These are phyloP conservation scores for Brasilioporus rufonigricans DNA, from an alignment of 768 basidiomycete genomes.

Conservation along the genomic window DNA sequence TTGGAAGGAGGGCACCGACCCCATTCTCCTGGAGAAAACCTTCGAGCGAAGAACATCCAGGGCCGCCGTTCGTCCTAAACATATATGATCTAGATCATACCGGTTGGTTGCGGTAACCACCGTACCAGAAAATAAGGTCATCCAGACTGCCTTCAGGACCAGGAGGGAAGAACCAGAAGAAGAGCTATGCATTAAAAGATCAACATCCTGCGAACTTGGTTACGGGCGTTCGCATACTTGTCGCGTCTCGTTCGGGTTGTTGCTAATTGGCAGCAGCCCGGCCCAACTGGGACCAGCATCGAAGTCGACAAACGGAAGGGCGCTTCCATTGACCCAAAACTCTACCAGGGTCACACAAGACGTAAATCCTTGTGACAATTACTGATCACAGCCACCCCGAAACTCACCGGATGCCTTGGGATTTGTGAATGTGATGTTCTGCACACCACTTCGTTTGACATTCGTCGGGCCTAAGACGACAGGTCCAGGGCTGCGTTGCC, in stretches of 20 bases:
- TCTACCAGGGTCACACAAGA: slow-evolving; percentile 34
- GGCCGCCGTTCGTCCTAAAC: slow-evolving; percentile 75
- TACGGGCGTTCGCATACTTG: slow-evolving; percentile 39
- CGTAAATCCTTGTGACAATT: neutral
- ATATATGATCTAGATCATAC: neutral
- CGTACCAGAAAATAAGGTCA: slow-evolving; percentile 72
- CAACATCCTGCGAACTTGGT: neutral
- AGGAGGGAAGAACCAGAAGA: slow-evolving; percentile 85
- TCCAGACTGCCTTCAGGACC: slow-evolving; percentile 69
- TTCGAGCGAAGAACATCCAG: slow-evolving; percentile 73
- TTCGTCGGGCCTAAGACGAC: neutral
- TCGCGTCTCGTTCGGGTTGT: slow-evolving; percentile 57
- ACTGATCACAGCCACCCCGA: neutral
- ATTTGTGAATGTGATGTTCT: slow-evolving; percentile 72
- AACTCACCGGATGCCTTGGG: slow-evolving; percentile 56
- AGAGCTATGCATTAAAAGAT: slow-evolving; percentile 47
- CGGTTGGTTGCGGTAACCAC: neutral
- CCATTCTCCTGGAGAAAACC: slow-evolving; percentile 76
- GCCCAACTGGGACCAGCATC: slow-evolving; percentile 77
- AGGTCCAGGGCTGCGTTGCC: slow-evolving; percentile 11
- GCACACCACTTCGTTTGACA: slow-evolving; percentile 27
- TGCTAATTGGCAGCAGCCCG: slow-evolving; percentile 70
- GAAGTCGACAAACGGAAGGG: slow-evolving; percentile 66
- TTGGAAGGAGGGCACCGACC: slow-evolving; percentile 36
- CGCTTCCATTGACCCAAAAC: slow-evolving; percentile 66